Evolutionary conservation across 495 filamentous ascomycete species (phyloP).

Genomic region (Aspergillus sclerotiicarbonarius): DNA sequence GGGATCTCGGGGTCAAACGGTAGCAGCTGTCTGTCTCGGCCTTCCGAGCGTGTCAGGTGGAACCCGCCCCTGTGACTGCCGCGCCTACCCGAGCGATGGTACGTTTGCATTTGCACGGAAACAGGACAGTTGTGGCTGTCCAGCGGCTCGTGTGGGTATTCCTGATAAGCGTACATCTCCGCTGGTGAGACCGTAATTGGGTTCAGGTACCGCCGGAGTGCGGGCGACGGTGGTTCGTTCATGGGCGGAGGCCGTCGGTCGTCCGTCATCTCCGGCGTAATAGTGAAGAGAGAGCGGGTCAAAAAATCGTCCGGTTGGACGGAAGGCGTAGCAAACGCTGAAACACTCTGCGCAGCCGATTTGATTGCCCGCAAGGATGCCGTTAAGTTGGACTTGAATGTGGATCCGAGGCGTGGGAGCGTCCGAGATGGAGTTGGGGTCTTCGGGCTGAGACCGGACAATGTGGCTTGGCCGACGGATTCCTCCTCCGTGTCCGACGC

Average conservation of each 20-base stretch:
- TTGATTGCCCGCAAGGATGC: conserved; percentile 85
- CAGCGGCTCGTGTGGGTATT: conserved; percentile 39
- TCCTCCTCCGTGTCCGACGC: conserved; percentile 31
- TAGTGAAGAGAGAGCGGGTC: conserved; percentile 75
- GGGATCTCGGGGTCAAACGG: conserved; percentile 44
- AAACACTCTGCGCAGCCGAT: conserved; percentile 80
- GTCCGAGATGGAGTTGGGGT: conserved; percentile 26
- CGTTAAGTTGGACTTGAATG: conserved; percentile 92
- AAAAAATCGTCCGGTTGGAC: conserved; percentile 87
- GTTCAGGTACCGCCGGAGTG: conserved; percentile 89
- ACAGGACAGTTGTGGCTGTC: conserved; percentile 56
- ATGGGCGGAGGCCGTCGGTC: conserved; percentile 82
- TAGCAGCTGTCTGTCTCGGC: conserved; percentile 36
- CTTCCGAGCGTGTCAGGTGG: conserved; percentile 27
- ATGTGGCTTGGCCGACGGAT: conserved; percentile 19
- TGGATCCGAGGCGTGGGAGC: conserved; percentile 45
- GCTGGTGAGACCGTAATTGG: conserved; percentile 67
- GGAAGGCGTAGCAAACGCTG: conserved; percentile 67
- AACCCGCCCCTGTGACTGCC: conserved; percentile 35
- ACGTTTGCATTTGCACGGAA: conserved; percentile 87
- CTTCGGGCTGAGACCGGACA: conserved; percentile 21
- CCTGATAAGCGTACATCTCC: conserved; percentile 60
- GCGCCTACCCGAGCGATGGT: conserved; percentile 44
- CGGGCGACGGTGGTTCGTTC: conserved; percentile 74
- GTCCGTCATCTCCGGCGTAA: conserved; percentile 79